Conservation (phyloP, 148 eudicot genomes). For the Talinum fruticosum region DNA sequence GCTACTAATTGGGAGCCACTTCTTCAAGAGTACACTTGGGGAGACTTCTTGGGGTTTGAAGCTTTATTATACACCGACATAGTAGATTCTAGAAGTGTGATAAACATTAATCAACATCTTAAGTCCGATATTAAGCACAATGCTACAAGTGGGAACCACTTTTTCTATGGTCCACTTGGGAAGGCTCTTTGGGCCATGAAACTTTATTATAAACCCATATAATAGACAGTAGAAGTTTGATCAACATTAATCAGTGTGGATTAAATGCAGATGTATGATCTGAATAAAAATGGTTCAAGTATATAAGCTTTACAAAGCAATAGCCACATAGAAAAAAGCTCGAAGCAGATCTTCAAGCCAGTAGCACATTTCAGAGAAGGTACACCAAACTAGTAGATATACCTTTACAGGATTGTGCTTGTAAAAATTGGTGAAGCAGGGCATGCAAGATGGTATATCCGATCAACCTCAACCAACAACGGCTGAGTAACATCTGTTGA, state of each 20-base stretch:
- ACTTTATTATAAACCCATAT: background rate
- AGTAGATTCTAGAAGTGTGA: too few species aligned
- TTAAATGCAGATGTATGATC: too few species aligned
- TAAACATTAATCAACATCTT: background rate
- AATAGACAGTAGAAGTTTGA: background rate
- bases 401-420: conserved; percentile 98
- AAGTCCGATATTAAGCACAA: background rate
- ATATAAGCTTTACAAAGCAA: background rate
- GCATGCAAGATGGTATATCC: conserved; percentile 96
- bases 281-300: background rate
- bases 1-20: too few species aligned
- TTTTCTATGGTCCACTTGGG: background rate
- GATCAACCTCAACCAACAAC: conserved; percentile 86
- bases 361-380: conserved; percentile 2
- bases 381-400: conserved; percentile 15
- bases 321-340: background rate
- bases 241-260: background rate
- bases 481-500: conserved; percentile 89
- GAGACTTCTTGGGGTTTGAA: too few species aligned
- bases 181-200: background rate
- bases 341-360: conserved; percentile 8
- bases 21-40: too few species aligned
- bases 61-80: too few species aligned
- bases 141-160: conserved; percentile 1
- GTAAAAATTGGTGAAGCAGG: conserved; percentile 97